Percentiles rank a stretch among this genome's conserved stretches.
Evolutionary conservation across 768 basidiomycete species (phyloP).

Genomic region (Kwoniella shandongensis): DNA sequence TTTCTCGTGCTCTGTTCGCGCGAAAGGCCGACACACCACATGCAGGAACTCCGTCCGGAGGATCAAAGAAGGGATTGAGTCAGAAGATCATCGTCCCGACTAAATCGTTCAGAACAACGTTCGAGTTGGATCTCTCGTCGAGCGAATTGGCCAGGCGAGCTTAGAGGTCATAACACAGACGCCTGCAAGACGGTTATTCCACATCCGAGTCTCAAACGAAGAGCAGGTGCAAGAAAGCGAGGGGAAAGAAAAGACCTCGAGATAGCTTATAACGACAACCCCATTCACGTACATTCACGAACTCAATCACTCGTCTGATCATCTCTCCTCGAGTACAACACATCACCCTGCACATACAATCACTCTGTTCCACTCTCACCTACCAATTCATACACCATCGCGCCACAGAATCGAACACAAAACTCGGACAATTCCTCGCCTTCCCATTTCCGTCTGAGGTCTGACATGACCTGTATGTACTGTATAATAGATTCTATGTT

Average conservation of each 20-base stretch:
- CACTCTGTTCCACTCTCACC: too few species aligned
- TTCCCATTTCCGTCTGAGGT: too few species aligned
- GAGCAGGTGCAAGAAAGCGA: background rate
- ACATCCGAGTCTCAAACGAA: background rate
- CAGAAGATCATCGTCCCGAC: constrained; percentile 45
- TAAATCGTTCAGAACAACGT: constrained; percentile 42
- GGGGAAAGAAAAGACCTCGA: background rate
- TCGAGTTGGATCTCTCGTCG: constrained; percentile 41
- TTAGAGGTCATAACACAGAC: constrained; percentile 4
- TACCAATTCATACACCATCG: too few species aligned
- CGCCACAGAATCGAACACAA: too few species aligned
- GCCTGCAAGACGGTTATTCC: background rate
- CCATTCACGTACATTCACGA: too few species aligned
- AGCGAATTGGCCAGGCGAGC: constrained; percentile 42
- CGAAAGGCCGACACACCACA: constrained; percentile 27
- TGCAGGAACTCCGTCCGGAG: constrained; percentile 22
- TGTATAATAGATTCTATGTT: too few species aligned
- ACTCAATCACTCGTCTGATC: too few species aligned
- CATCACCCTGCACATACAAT: too few species aligned
- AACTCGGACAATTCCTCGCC: too few species aligned
- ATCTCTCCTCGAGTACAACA: too few species aligned
- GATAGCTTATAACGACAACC: too few species aligned
- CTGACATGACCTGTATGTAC: too few species aligned
- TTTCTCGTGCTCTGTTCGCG: constrained; percentile 38
- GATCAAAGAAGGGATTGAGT: constrained; percentile 24